Evolutionary conservation across 129 eudicot species (phyloP).

Genomic region (Glebionis coronaria): DNA sequence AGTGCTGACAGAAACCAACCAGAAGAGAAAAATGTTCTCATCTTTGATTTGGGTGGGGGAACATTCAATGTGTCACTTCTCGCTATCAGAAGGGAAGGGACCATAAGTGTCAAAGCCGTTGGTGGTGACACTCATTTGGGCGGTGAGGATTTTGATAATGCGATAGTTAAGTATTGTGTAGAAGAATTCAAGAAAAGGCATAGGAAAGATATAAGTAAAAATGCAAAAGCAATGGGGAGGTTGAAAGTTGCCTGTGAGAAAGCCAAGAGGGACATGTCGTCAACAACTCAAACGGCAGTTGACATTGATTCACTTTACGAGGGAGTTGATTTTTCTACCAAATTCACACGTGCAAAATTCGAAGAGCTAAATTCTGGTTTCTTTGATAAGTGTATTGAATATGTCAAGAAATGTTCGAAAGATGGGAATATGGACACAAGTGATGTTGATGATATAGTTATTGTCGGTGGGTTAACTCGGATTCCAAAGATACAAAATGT

Average conservation of each 20-base stretch:
- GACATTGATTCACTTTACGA: conserved; percentile 11
- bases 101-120: conserved; percentile 19
- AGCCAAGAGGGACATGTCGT: conserved; percentile 20
- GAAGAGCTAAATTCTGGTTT: conserved; percentile 17
- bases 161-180: conserved; percentile 10
- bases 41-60: conserved; percentile 26
- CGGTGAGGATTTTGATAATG: conserved; percentile 23
- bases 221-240: conserved; percentile 11
- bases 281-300: conserved; percentile 7
- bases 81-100: not conserved
- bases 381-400: conserved; percentile 9
- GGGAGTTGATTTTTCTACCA: conserved; percentile 18
- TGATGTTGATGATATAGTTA: conserved; percentile 17
- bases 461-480: conserved; percentile 21
- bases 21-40: conserved; percentile 4
- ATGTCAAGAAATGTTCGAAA: conserved; percentile 12
- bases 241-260: conserved; percentile 15
- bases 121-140: conserved; percentile 30
- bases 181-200: conserved; percentile 19
- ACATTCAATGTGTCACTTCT: conserved; percentile 26
- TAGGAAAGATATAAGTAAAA: not conserved
- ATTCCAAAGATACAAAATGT: conserved; percentile 22
- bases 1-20: not conserved
- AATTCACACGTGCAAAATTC: conserved; percentile 4
- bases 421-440: conserved; percentile 18